Percentiles rank a stretch among this genome's conserved stretches.
Conservation (phyloP, 208 protist species). For the Leishmania guyanensis region DNA sequence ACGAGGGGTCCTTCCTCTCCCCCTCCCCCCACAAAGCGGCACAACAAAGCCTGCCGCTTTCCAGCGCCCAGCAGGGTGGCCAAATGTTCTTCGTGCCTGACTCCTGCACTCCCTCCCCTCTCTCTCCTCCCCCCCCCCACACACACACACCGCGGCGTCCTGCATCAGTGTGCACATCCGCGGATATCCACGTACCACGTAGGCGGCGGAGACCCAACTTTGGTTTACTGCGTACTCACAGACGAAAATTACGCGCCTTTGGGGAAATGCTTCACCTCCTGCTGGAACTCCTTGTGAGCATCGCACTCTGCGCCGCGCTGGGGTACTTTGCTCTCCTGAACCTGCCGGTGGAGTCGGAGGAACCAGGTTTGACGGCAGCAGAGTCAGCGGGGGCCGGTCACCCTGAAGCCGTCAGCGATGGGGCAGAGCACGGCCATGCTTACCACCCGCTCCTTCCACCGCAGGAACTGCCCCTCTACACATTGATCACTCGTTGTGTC, state of each 20-base stretch:
- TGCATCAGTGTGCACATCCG: background rate
- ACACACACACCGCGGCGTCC: background rate
- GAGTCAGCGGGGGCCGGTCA: background rate
- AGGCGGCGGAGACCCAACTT: background rate
- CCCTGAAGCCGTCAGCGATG: background rate
- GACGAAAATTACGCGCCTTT: background rate
- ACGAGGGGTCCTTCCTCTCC: too few species aligned
- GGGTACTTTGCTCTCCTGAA: slow-evolving; percentile 78
- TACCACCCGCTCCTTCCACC: slow-evolving; percentile 15
- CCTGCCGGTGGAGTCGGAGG: slow-evolving; percentile 45
- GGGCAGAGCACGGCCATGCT: background rate
- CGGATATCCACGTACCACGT: background rate
- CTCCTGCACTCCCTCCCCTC: background rate
- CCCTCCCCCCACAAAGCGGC: background rate
- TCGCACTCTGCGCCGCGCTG: slow-evolving; percentile 46
- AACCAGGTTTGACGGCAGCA: slow-evolving; percentile 7
- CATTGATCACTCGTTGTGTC: slow-evolving; percentile 8
- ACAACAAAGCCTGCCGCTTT: background rate
- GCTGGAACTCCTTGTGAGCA: slow-evolving; percentile 68
- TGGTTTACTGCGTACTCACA: background rate
- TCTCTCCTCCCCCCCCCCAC: background rate
- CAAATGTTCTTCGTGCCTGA: too few species aligned
- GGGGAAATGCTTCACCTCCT: slow-evolving; percentile 51
- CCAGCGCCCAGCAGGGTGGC: background rate
- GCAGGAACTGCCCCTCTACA: slow-evolving; percentile 28